Conservation (phyloP, 179 eudicot species). For the Heliamphora pulchella region DNA sequence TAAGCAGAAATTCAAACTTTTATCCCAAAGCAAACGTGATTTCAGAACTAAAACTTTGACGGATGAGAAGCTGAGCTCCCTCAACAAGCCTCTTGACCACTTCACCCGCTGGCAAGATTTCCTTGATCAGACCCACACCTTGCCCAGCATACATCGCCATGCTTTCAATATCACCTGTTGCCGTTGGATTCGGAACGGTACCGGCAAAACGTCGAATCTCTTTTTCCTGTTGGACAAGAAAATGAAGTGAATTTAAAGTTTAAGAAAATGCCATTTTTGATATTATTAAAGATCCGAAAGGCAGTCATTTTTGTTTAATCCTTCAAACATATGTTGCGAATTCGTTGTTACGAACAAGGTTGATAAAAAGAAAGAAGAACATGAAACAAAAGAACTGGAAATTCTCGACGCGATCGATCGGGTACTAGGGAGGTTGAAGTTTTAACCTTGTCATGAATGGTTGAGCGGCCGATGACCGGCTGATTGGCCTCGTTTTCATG, state of each 20-base stretch:
- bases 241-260: neutral
- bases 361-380: neutral
- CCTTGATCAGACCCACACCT: constrained; percentile 76
- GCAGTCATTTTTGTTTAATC: neutral
- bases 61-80: constrained; percentile 57
- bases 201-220: constrained; percentile 73
- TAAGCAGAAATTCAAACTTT: neutral
- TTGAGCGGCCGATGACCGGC: constrained; percentile 69
- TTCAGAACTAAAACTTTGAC: constrained; percentile 21
- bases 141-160: constrained; percentile 94
- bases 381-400: neutral
- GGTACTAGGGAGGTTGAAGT: neutral
- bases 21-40: neutral
- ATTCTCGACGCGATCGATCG: neutral
- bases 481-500: constrained; percentile 60
- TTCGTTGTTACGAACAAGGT: neutral
- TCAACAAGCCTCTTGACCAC: constrained; percentile 51
- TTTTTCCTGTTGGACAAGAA: constrained; percentile 43
- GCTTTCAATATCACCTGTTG: constrained; percentile 82
- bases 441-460: constrained; percentile 64
- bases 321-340: neutral
- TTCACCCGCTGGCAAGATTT: constrained; percentile 68
- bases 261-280: too few species aligned
- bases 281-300: neutral
- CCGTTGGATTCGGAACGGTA: constrained; percentile 66